These are phyloP conservation scores for Trifolium subterraneum DNA, from an alignment of 306 rosid species.

Conservation along the genomic window DNA sequence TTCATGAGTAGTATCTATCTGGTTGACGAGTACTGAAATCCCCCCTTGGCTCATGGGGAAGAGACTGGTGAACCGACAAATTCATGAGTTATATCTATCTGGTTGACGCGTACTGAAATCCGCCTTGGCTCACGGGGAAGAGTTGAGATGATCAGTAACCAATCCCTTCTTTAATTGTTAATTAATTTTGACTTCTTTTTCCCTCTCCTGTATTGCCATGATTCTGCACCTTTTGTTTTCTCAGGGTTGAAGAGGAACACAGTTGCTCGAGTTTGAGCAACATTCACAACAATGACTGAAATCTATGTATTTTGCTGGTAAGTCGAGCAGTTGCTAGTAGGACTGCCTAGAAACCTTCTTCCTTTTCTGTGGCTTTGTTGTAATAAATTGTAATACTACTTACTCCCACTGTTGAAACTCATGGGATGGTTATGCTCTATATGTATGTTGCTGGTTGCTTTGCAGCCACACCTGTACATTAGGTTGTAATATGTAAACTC, in stretches of 20 bases:
- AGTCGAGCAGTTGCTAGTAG: neutral
- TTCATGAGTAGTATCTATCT: neutral
- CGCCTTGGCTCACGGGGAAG: conserved; percentile 27
- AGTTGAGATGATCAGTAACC: conserved; percentile 24
- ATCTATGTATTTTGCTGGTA: neutral
- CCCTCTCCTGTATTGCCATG: neutral
- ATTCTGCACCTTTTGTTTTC: conserved; percentile 40
- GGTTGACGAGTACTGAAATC: conserved; percentile 20
- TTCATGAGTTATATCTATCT: conserved; percentile 3
- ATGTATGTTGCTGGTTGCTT: neutral
- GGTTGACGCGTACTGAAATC: conserved; percentile 21
- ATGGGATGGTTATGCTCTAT: neutral
- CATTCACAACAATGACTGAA: neutral
- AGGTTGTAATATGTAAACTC: neutral
- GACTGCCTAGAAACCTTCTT: conserved; percentile 2
- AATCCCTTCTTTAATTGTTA: neutral
- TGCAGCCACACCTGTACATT: conserved; percentile 15
- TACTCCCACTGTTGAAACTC: conserved; percentile 15
- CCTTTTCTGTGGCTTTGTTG: neutral
- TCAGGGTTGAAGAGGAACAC: conserved; percentile 26
- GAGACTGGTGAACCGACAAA: conserved; percentile 17
- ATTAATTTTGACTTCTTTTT: neutral
- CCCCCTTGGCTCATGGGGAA: conserved; percentile 16
- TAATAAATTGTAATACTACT: conserved; percentile 11
- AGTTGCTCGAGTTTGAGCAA: neutral